phyloP scores from a whole-genome alignment of 495 filamentous ascomycete genomes.

The Stereocaulon alpinum region DNA sequence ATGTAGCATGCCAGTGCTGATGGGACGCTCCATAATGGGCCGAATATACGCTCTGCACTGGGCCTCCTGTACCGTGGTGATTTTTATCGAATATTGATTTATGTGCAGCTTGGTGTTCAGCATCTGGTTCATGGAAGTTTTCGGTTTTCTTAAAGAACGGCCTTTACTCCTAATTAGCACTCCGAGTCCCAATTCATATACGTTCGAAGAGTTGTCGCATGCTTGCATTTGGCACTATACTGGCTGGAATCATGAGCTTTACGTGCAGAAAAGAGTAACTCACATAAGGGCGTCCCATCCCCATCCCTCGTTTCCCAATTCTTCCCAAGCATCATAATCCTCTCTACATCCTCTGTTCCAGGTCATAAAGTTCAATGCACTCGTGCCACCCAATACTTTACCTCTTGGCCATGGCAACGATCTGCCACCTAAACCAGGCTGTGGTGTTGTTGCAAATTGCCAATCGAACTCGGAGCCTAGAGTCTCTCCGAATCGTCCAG shows the following conservation, averaged over 20 bases:
- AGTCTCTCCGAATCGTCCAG: slow-evolving; percentile 33
- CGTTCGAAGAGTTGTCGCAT: background rate
- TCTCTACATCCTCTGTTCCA: slow-evolving; percentile 43
- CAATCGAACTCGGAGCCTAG: slow-evolving; percentile 37
- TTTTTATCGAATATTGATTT: slow-evolving; percentile 24
- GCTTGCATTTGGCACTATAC: background rate
- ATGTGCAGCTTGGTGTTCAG: slow-evolving; percentile 25
- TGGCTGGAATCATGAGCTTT: no score
- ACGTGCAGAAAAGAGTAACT: slow-evolving; percentile 15
- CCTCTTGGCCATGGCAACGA: slow-evolving; percentile 30
- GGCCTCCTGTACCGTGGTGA: slow-evolving; percentile 33
- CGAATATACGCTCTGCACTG: slow-evolving; percentile 36
- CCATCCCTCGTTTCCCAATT: slow-evolving; percentile 47
- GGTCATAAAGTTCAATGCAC: slow-evolving; percentile 43
- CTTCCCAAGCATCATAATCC: slow-evolving; percentile 50
- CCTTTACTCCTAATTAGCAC: slow-evolving; percentile 16
- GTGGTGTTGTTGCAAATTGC: slow-evolving; percentile 33
- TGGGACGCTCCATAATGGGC: slow-evolving; percentile 35
- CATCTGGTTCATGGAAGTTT: slow-evolving; percentile 34
- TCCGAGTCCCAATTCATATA: no score
- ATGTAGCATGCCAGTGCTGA: slow-evolving; percentile 37
- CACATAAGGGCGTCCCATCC: slow-evolving; percentile 42
- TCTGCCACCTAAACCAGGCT: slow-evolving; percentile 29
- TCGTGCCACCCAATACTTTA: slow-evolving; percentile 35
- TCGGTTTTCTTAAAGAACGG: slow-evolving; percentile 42